Conservation (phyloP, 2,329 filamentous ascomycete genomes). For the Xylariales sp. region DNA sequence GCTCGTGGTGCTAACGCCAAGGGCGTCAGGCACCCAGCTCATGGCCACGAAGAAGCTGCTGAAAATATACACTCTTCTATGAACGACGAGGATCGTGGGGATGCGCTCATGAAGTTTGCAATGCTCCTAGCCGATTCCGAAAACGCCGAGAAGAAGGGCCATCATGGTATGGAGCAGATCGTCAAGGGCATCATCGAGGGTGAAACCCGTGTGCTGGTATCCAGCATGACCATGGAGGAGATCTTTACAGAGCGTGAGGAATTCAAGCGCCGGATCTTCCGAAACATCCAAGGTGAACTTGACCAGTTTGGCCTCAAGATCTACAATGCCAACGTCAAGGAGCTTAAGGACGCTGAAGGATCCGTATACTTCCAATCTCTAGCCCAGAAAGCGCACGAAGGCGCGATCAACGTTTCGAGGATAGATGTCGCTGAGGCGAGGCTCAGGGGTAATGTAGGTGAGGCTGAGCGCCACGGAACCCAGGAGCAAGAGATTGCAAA, state of each 20-base stretch:
- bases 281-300: slow-evolving; percentile 74
- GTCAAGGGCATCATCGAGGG: slow-evolving; percentile 89
- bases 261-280: slow-evolving; percentile 72
- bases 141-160: slow-evolving; percentile 30
- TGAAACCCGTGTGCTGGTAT: slow-evolving; percentile 78
- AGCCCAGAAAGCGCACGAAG: slow-evolving; percentile 79
- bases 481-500: slow-evolving; percentile 84
- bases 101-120: slow-evolving; percentile 75
- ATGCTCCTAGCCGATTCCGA: slow-evolving; percentile 68
- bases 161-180: slow-evolving; percentile 72
- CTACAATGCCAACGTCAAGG: slow-evolving; percentile 75
- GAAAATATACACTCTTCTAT: no score
- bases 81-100: slow-evolving; percentile 44
- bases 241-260: slow-evolving; percentile 74
- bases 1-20: slow-evolving; percentile 42
- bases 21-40: slow-evolving; percentile 10
- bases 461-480: slow-evolving; percentile 72
- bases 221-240: slow-evolving; percentile 89
- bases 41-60: no score
- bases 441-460: slow-evolving; percentile 66
- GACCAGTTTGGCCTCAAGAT: slow-evolving; percentile 76
- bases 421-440: slow-evolving; percentile 63
- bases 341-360: slow-evolving; percentile 76
- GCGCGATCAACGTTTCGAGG: slow-evolving; percentile 66
- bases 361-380: slow-evolving; percentile 82